Percentiles rank a stretch among this genome's conserved stretches.
These are phyloP conservation scores for Fusarium proliferatum DNA, from an alignment of 2,329 filamentous ascomycete genomes.

Conservation along the genomic window DNA sequence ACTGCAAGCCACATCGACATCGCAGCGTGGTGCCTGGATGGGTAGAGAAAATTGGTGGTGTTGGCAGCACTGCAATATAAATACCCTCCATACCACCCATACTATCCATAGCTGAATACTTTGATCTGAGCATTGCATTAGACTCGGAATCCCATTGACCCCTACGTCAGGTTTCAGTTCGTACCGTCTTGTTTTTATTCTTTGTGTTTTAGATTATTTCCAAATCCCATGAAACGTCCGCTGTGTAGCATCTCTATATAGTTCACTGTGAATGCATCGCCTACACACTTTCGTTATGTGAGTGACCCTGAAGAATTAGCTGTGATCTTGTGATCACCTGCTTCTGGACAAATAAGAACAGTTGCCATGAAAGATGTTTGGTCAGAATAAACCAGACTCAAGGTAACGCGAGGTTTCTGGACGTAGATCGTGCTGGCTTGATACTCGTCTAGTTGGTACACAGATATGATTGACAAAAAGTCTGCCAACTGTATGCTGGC, in stretches of 20 bases:
- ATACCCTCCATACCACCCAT: not conserved
- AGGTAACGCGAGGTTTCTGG: not conserved
- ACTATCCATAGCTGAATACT: not conserved
- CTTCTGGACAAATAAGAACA: not conserved
- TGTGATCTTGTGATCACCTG: not conserved
- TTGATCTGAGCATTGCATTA: not conserved
- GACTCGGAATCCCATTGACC: not conserved
- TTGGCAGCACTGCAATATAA: not conserved
- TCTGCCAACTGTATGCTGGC: not conserved
- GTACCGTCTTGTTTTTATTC: not conserved
- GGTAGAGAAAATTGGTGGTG: not conserved
- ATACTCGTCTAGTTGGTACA: not conserved
- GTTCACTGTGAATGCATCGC: not conserved
- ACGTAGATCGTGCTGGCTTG: no score
- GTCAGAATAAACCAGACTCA: not conserved
- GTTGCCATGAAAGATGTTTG: not conserved
- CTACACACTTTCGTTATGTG: not conserved
- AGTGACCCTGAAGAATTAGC: no score
- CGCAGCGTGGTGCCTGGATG: not conserved
- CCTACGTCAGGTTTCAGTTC: not conserved
- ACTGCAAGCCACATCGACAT: slow-evolving; percentile 15
- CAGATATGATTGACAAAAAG: not conserved
- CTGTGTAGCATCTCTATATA: not conserved
- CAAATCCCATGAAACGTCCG: not conserved
- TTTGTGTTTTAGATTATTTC: not conserved